Evolutionary conservation across 225 moss, liverwort and hornwort genomes (phyloP).

Genomic region (Pleurozium schreberi): DNA sequence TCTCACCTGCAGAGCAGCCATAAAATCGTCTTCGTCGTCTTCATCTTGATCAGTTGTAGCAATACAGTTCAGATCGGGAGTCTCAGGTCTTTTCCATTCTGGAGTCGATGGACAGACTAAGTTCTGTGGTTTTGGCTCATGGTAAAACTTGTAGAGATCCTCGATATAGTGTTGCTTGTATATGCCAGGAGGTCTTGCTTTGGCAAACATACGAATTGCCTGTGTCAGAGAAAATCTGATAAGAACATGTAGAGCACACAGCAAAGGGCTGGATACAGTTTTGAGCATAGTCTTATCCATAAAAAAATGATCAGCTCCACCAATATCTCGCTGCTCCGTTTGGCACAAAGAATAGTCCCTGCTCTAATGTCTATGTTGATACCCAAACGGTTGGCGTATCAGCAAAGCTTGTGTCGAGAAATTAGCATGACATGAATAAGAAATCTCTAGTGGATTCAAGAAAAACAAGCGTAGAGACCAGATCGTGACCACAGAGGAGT

Average conservation of each 20-base stretch:
- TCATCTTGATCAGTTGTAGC: constrained; percentile 76
- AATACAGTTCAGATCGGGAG: constrained; percentile 84
- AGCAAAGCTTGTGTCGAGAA: not conserved
- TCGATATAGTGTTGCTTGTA: constrained; percentile 96
- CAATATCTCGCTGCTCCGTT: not conserved
- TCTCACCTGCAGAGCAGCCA: constrained; percentile 82
- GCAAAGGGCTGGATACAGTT: not conserved
- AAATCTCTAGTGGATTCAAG: not conserved
- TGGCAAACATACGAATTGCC: constrained; percentile 71
- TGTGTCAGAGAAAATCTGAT: constrained; percentile 19
- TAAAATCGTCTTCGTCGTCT: constrained; percentile 79
- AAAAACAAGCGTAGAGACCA: not conserved
- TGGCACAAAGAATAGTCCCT: not conserved
- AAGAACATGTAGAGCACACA: not conserved
- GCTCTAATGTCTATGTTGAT: not conserved
- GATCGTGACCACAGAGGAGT: not conserved
- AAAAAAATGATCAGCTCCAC: not conserved
- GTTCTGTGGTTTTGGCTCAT: constrained; percentile 74
- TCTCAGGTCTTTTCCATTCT: constrained; percentile 86
- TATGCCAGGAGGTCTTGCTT: constrained; percentile 88
- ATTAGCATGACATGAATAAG: not conserved
- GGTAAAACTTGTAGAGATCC: constrained; percentile 78
- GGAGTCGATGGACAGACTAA: constrained; percentile 71
- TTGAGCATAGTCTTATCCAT: not conserved
- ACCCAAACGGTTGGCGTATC: not conserved